Base-by-base conservation (phyloP, 202 grass and related monocot genomes). In the Saccharum hybrid region DNA sequence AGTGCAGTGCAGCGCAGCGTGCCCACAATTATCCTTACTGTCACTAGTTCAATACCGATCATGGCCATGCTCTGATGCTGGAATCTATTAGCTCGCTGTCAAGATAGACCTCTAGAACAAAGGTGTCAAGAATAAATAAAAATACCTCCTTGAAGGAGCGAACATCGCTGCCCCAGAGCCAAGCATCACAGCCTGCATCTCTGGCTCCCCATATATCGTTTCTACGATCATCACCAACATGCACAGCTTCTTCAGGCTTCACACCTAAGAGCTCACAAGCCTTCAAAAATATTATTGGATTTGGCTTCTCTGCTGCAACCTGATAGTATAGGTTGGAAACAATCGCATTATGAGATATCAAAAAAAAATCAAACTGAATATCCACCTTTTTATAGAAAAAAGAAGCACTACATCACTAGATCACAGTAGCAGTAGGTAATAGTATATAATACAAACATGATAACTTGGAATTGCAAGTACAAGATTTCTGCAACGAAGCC, bases 201-300 rank as follows among this genome's bases (percentile, higher is more conserved):
- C 94, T 91, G 38, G 94, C 94, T 33, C 89, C 94, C 94, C 94
- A 97, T 77, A 97, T 21, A 68, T 97, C 94, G 19, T 97, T 97
- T 75, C 94, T 88, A 15, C 87, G 89, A 82, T 93, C 94, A 38
- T 93, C 94, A 2, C 91, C 94, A 26, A 97, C 82, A 79, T 92
- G 92, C 64, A 94, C 94, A 6, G 84, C 88, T 68, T 90, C 94
- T 85, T 94, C 92, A 62, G 90, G 90, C 66, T 91, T 93, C 21
- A 94, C 80, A 37, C 82, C 82, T 46, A 97, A 81, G 30, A 91
- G 21, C 38, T 97, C 94, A 5, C 90, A 97, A 8, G 90, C 92
- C 85, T 97, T 93, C 56, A 94, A 63, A 80, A 97, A 97, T 91
- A 97, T 97, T 63, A 77, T 97, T 57, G 94, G 92, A 66, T 97